phyloP scores from a whole-genome alignment of 352 stramenopile species.

The Aphanomyces astaci region DNA sequence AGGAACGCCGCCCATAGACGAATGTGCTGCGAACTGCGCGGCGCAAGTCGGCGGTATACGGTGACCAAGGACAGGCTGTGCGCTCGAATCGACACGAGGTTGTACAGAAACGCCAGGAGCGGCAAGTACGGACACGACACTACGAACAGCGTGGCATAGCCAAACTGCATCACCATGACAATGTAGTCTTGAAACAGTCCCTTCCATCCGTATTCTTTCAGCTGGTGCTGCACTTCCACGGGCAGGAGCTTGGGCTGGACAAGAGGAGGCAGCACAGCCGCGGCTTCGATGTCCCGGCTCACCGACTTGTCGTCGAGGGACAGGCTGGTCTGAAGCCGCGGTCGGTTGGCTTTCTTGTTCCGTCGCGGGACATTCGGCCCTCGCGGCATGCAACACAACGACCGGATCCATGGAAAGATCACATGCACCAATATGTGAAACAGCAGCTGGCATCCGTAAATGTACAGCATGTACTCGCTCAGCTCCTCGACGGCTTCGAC shows the following conservation, averaged over 20 bases:
- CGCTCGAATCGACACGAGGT: conserved; percentile 90
- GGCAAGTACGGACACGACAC: conserved; percentile 90
- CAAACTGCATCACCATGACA: conserved; percentile 86
- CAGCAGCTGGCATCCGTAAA: conserved; percentile 16
- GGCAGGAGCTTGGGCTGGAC: conserved; percentile 4
- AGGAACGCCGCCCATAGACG: conserved; percentile 90
- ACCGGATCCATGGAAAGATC: not conserved
- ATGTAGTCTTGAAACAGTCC: conserved; percentile 91
- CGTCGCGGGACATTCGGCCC: not conserved
- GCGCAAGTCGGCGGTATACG: conserved; percentile 64
- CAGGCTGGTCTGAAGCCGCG: not conserved
- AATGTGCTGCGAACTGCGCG: conserved; percentile 80
- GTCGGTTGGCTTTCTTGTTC: not conserved
- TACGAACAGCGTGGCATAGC: conserved; percentile 86
- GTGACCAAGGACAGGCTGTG: conserved; percentile 81
- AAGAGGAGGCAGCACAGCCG: no score
- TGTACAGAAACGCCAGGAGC: conserved; percentile 87
- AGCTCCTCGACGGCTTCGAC: conserved; percentile 20
- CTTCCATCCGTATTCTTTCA: conserved; percentile 60
- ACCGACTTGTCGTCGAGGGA: not conserved
- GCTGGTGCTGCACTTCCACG: conserved; percentile 15
- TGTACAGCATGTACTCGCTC: conserved; percentile 18
- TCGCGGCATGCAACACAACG: not conserved
- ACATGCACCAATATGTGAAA: conserved; percentile 12
- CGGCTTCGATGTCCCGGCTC: not conserved